Base-by-base conservation (phyloP, 2,329 filamentous ascomycete genomes). In the Purpureocillium takamizusanense region DNA sequence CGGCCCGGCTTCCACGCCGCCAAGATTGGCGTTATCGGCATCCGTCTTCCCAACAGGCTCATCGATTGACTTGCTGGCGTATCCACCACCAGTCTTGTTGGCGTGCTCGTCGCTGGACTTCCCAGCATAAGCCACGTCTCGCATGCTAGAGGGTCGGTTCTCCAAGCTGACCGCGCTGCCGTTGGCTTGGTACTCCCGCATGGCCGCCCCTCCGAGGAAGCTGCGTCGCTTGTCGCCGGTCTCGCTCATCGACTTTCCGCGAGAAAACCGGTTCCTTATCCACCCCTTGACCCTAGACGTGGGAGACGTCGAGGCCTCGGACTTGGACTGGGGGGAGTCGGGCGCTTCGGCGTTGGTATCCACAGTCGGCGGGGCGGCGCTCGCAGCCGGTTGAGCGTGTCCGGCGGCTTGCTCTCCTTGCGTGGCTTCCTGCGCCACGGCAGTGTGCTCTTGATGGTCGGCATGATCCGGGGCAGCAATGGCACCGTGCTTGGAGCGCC, bases 201-300 rank as follows among this genome's bases (percentile, higher is more conserved):
- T 55, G 10, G 67, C 62, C 0, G 65, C 67, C 6, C 74, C 72
- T 12, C 74, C 73, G 12, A 76, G 51, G 44, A 77, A 76, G 17
- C 62, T 55, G 39, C 55, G 59, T 35, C 51, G 50, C 48, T 61
- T 60, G 4, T 59, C 52, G 13, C 50, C 51, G 2, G 63, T 54
- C 10, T 65, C 62, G 7, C 59, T 54, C 1, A 62, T 39, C 2
- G 64, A 62, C 40, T 65, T 68, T 8, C 63, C 56, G 5, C 61
- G 59, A 0, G 63, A 66, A 43, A 78, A 70, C 6, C 66, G 70
- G 17, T 67, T 70, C 52, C 70, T 76, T 38, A 78, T 61, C 74
- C 74, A 78, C 30, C 62, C 65, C 46, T 67, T 75, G 32, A 74
- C 66, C 42, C 65, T 67, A 36, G 59, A 56, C 4, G 54, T 60